phyloP scores from a whole-genome alignment of 2,329 filamentous ascomycete genomes.

The Aotearoamyces nothofagi region DNA sequence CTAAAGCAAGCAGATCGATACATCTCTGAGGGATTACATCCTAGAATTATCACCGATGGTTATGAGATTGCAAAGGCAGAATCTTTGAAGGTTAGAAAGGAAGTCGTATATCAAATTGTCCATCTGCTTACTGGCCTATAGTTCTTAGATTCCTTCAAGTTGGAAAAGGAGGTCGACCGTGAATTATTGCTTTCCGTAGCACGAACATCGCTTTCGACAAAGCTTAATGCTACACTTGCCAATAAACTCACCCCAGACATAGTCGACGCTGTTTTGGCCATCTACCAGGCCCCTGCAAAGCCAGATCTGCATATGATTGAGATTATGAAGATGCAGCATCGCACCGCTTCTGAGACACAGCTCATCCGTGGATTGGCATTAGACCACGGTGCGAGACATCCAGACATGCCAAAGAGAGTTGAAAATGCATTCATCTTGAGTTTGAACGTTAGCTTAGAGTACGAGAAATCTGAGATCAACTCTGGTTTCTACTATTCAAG shows the following conservation, averaged over 20 bases:
- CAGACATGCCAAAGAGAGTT: conserved; percentile 93
- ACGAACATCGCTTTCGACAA: conserved; percentile 86
- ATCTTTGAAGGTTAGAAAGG: conserved; percentile 80
- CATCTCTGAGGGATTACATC: conserved; percentile 93
- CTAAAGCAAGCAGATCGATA: conserved; percentile 95
- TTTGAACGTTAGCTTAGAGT: conserved; percentile 91
- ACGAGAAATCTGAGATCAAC: conserved; percentile 99
- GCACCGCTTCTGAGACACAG: conserved; percentile 88
- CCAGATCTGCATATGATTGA: conserved; percentile 98
- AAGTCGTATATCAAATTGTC: too few relatives aligned
- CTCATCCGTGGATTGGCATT: conserved; percentile 85
- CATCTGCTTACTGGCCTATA: too few relatives aligned
- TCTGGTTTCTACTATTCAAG: conserved; percentile 97
- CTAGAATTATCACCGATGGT: conserved; percentile 89
- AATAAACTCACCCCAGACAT: conserved; percentile 88
- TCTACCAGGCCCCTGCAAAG: conserved; percentile 78
- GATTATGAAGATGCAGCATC: conserved; percentile 99
- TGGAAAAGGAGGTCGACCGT: conserved; percentile 74
- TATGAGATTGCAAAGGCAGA: conserved; percentile 95
- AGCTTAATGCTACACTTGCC: conserved; percentile 79
- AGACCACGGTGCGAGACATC: conserved; percentile 90
- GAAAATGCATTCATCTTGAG: conserved; percentile 94
- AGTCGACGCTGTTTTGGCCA: conserved; percentile 89
- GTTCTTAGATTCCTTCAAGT: conserved; percentile 93
- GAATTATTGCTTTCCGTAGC: conserved; percentile 90